These are phyloP conservation scores for Candida nanaspora DNA, from an alignment of 805 yeast genomes.

Conservation along the genomic window DNA sequence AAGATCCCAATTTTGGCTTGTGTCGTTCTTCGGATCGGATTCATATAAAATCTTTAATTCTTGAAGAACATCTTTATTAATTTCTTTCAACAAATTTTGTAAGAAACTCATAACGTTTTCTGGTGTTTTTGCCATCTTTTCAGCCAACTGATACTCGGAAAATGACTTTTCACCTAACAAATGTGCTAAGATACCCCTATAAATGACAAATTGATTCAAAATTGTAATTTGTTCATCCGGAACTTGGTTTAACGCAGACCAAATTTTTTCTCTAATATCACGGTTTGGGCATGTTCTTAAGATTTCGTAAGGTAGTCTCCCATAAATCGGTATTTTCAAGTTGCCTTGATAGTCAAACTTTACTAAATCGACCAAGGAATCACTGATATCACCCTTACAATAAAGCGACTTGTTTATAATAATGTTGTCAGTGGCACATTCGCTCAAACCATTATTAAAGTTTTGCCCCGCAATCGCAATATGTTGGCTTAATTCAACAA, in stretches of 20 bases:
- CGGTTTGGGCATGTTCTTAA: conserved; percentile 52
- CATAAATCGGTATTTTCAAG: conserved; percentile 49
- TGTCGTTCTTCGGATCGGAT: conserved; percentile 13
- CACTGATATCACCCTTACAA: conserved; percentile 20
- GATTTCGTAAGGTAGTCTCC: conserved; percentile 58
- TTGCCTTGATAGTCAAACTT: conserved; percentile 30
- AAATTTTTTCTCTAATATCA: conserved; percentile 54
- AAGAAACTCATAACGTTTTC: conserved; percentile 69
- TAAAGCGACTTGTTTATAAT: conserved; percentile 20
- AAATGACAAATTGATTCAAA: conserved; percentile 51
- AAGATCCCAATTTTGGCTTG: conserved; percentile 11
- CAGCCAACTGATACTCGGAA: conserved; percentile 75
- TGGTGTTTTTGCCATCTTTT: conserved; percentile 85
- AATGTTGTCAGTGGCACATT: conserved; percentile 19
- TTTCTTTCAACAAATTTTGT: conserved; percentile 45
- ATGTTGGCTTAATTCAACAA: conserved; percentile 71
- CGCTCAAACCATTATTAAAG: conserved; percentile 47
- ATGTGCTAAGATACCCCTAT: conserved; percentile 64
- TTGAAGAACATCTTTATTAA: conserved; percentile 43
- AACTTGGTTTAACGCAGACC: conserved; percentile 70
- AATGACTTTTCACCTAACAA: conserved; percentile 65
- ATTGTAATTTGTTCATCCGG: conserved; percentile 52
- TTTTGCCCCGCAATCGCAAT: conserved; percentile 78
- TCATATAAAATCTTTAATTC: conserved; percentile 50
- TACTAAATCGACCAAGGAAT: conserved; percentile 10